Percentiles rank a stretch among this genome's conserved stretches.
Conservation (phyloP, 2,329 filamentous ascomycete species). For the Trichoderma pleuroti region DNA sequence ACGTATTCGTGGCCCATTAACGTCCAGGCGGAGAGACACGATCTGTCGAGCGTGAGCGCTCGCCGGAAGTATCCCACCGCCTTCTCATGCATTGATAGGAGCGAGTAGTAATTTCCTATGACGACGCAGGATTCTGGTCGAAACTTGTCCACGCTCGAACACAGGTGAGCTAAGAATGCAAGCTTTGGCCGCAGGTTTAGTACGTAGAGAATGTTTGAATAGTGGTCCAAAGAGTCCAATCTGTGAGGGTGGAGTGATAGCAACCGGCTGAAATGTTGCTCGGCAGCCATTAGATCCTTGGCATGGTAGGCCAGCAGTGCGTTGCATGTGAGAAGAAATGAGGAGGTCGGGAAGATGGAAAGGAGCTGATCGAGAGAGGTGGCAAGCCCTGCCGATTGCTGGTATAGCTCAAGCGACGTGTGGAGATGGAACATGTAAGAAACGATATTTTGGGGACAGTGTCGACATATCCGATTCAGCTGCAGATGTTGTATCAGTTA, state of each 20-base stretch:
- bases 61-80: slow-evolving; percentile 97
- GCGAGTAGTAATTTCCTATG: slow-evolving; percentile 93
- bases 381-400: slow-evolving; percentile 72
- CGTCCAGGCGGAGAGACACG: slow-evolving; percentile 93
- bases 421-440: slow-evolving; percentile 92
- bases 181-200: slow-evolving; percentile 84
- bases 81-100: slow-evolving; percentile 94
- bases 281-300: slow-evolving; percentile 69
- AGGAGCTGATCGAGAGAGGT: slow-evolving; percentile 74
- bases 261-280: slow-evolving; percentile 70
- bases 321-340: slow-evolving; percentile 86
- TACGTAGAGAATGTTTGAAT: slow-evolving; percentile 96
- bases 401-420: slow-evolving; percentile 87
- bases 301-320: slow-evolving; percentile 87
- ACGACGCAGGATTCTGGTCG: slow-evolving; percentile 95
- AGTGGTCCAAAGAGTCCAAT: slow-evolving; percentile 88
- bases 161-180: slow-evolving; percentile 87
- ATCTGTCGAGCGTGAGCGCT: slow-evolving; percentile 83
- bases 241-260: slow-evolving; percentile 71
- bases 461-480: slow-evolving; percentile 67
- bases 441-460: slow-evolving; percentile 85
- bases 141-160: slow-evolving; percentile 90
- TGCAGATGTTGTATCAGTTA: slow-evolving; percentile 34
- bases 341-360: slow-evolving; percentile 78
- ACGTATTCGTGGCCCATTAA: slow-evolving; percentile 99